Conservation (phyloP, 2,329 filamentous ascomycete species). For the Sporothrix protearum region DNA sequence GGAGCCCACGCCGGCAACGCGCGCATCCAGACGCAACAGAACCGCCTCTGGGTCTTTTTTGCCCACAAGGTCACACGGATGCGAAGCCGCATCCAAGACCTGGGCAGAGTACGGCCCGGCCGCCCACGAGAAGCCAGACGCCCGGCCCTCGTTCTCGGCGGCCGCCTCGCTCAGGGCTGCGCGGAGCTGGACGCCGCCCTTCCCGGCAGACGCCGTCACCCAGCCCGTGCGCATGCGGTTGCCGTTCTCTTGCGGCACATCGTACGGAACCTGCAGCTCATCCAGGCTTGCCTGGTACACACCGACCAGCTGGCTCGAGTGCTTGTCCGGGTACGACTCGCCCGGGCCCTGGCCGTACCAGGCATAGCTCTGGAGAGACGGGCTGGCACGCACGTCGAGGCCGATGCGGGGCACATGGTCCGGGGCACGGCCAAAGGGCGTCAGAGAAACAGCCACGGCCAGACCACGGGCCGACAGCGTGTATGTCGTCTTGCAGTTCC, state of each 20-base stretch:
- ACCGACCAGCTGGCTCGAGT: constrained; percentile 50
- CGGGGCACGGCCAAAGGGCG: constrained; percentile 49
- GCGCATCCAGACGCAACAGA: constrained; percentile 43
- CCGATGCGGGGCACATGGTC: constrained; percentile 59
- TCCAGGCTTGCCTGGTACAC: constrained; percentile 45
- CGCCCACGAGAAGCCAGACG: constrained; percentile 50
- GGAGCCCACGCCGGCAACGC: constrained; percentile 49
- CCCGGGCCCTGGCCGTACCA: constrained; percentile 64
- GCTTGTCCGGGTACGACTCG: constrained; percentile 63
- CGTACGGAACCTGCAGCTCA: constrained; percentile 56
- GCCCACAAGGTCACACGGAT: constrained; percentile 60
- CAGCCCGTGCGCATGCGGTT: constrained; percentile 61
- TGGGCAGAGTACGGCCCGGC: constrained; percentile 51
- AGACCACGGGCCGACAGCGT: constrained; percentile 46
- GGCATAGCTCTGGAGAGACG: constrained; percentile 44
- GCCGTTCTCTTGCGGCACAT: constrained; percentile 65
- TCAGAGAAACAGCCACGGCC: constrained; percentile 43
- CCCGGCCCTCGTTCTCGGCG: background rate
- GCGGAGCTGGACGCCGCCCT: background rate
- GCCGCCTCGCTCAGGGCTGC: background rate
- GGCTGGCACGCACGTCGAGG: constrained; percentile 51
- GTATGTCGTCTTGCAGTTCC: constrained; percentile 37
- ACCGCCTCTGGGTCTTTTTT: constrained; percentile 43
- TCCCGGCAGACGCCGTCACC: constrained; percentile 38
- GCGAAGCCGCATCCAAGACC: constrained; percentile 55